Percentiles rank a stretch among this genome's conserved stretches.
Conservation (phyloP, 345 rosid species). For the Camelina hispida region DNA sequence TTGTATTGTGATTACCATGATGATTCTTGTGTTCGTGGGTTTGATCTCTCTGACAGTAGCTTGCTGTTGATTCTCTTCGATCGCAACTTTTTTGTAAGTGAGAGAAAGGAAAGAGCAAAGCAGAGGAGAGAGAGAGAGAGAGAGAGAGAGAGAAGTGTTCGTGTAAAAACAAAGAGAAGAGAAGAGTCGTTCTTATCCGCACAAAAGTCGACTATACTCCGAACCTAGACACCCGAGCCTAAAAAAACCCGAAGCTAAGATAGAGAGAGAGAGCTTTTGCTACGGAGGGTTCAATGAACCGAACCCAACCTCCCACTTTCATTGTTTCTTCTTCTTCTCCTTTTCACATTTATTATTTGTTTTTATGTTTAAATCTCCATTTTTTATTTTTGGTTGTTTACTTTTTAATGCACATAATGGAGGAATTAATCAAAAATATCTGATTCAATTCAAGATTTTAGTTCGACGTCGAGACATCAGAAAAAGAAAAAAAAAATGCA, state of each 20-base stretch:
- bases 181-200: conserved; percentile 73
- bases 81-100: conserved; percentile 62
- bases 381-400: not conserved
- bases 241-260: conserved; percentile 33
- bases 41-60: conserved; percentile 64
- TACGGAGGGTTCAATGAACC: conserved; percentile 64
- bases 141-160: conserved; percentile 30
- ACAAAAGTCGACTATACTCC: conserved; percentile 45
- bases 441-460: not conserved
- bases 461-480: not conserved
- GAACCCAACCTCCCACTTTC: conserved; percentile 55
- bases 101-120: conserved; percentile 19
- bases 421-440: not conserved
- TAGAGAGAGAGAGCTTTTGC: conserved; percentile 7
- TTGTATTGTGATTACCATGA: conserved; percentile 47
- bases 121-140: conserved; percentile 18
- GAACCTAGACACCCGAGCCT: conserved; percentile 36
- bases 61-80: conserved; percentile 48
- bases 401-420: not conserved
- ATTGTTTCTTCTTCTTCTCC: conserved; percentile 25
- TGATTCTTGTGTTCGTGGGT: conserved; percentile 63
- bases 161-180: conserved; percentile 26
- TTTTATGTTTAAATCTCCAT: not conserved
- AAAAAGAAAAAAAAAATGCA: not conserved
- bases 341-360: conserved; percentile 32